Conservation (phyloP, 1,139 yeast species). For the Scheffersomyces quercinus region DNA sequence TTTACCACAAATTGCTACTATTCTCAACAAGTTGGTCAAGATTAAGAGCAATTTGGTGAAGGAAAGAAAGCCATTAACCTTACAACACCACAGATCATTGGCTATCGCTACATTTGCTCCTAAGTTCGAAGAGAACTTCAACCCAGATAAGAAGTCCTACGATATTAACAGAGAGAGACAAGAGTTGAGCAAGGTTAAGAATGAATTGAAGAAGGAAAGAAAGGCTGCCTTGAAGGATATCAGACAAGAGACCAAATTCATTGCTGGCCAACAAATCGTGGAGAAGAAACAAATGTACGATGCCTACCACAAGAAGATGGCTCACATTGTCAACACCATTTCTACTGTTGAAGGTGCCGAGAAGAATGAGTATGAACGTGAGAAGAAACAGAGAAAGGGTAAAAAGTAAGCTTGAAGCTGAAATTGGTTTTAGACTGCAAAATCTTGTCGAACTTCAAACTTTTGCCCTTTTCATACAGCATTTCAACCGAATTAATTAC, state of each 20-base stretch:
- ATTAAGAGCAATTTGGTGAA: conserved; percentile 38
- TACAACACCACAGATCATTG: conserved; percentile 84
- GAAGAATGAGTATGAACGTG: conserved; percentile 87
- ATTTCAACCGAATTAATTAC: too few relatives aligned
- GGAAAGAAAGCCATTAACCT: conserved; percentile 70
- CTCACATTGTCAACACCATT: conserved; percentile 79
- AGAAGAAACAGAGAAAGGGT: conserved; percentile 65
- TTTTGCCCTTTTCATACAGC: too few relatives aligned
- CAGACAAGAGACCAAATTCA: conserved; percentile 84
- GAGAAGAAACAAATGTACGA: conserved; percentile 75
- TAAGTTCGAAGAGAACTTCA: conserved; percentile 91
- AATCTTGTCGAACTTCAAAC: too few relatives aligned
- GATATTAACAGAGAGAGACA: conserved; percentile 81
- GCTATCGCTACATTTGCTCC: conserved; percentile 88
- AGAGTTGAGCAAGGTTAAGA: conserved; percentile 79
- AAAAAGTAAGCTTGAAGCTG: conserved; percentile 18
- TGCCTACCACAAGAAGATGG: conserved; percentile 88
- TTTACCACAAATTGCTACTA: conserved; percentile 28
- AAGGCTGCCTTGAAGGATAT: conserved; percentile 87
- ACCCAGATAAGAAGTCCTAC: conserved; percentile 91
- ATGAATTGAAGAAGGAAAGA: conserved; percentile 86
- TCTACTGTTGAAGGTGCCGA: conserved; percentile 94
- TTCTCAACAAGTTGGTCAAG: conserved; percentile 51
- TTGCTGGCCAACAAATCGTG: conserved; percentile 79
- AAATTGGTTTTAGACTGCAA: too few relatives aligned